Evolutionary conservation across 1,284 basidiomycete species (phyloP), one percentile per base, ranked within the genome.

Genomic region (Sporisorium scitamineum): DNA sequence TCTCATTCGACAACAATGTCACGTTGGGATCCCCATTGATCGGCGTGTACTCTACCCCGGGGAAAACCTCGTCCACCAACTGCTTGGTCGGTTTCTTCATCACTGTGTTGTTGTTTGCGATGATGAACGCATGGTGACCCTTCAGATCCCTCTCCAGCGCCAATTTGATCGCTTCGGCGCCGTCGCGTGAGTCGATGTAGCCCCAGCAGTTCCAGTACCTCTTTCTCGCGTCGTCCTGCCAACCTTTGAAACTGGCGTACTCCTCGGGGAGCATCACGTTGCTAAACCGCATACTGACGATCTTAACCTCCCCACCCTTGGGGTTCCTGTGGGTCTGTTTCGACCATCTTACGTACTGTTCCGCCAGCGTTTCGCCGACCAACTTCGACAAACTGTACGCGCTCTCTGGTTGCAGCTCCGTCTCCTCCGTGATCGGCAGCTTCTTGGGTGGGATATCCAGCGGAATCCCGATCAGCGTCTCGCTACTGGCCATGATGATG

Each of bases 401-500:
- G 22, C 80, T 83, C 62, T 87, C 86, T 11, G 86, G 86, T n/a
- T 78, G 53, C n/a, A 76, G 50, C 0, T 61, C 57, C 0, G 48
- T 63, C 54, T 86, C 82, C 70, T 87, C 86, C 4, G 80, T 85
- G 50, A 87, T 83, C 2, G 86, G 86, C 18, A 86, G 67, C 16
- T 29, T 59, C 42, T 70, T 71, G 0, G 86, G 86, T 0, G 68
- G 54, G 16, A 86, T 86, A 59, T 84, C 78, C 44, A 87, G 78
- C 1, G 86, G 86, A 39, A 87, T 79, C 13, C 86, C 86, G 48
- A 86, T 84, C 41, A 87, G 78, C 3, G 86, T 87, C 60, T 87
- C 86, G 47, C 81, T 84, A 1, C 81, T 84, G 0, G 86, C 86
- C 45, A 86, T 70, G 24, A 85, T 84, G 11, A 86, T 65, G 53